Percentiles rank a stretch among this genome's conserved stretches.
Conservation (phyloP, 2,329 filamentous ascomycete genomes). For the Exophiala sp. region DNA sequence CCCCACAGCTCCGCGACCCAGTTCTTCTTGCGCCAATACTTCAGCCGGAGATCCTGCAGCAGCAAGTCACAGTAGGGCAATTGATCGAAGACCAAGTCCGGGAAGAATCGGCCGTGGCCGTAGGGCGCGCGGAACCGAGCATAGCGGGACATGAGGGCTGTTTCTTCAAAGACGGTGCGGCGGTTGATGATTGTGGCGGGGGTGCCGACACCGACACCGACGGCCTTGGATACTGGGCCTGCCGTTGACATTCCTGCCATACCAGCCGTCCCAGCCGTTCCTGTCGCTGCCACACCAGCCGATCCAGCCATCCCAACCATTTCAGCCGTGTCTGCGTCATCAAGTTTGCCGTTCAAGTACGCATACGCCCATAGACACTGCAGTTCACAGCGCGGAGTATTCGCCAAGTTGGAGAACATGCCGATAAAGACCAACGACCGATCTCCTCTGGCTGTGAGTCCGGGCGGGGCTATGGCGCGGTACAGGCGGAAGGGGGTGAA, state of each 20-base stretch:
- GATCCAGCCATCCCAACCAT: no score
- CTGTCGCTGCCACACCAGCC: not conserved
- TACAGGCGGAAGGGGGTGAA: slow-evolving; percentile 40
- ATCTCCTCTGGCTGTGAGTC: slow-evolving; percentile 34
- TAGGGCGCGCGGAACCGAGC: slow-evolving; percentile 63
- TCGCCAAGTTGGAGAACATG: slow-evolving; percentile 43
- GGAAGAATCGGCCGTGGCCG: slow-evolving; percentile 57
- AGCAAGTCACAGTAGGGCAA: slow-evolving; percentile 68
- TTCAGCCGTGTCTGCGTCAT: not conserved
- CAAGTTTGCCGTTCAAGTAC: slow-evolving; percentile 52
- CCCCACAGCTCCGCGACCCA: slow-evolving; percentile 34
- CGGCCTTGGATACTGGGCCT: no score
- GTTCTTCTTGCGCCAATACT: slow-evolving; percentile 37
- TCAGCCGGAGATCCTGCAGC: slow-evolving; percentile 59
- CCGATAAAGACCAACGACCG: slow-evolving; percentile 48
- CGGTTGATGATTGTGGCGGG: slow-evolving; percentile 5
- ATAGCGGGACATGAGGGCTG: slow-evolving; percentile 61
- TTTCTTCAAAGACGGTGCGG: slow-evolving; percentile 46
- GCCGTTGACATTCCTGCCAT: no score
- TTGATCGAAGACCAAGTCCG: slow-evolving; percentile 70
- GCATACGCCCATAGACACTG: slow-evolving; percentile 60
- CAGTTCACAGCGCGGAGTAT: slow-evolving; percentile 35
- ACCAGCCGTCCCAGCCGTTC: no score
- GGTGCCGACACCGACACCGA: no score
- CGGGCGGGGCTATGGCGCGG: slow-evolving; percentile 43